A percentile compares a stretch with the other conserved stretches of the same genome.
These are phyloP conservation scores for Cercospora janseana DNA, from an alignment of 2,329 filamentous ascomycete species.

Conservation along the genomic window DNA sequence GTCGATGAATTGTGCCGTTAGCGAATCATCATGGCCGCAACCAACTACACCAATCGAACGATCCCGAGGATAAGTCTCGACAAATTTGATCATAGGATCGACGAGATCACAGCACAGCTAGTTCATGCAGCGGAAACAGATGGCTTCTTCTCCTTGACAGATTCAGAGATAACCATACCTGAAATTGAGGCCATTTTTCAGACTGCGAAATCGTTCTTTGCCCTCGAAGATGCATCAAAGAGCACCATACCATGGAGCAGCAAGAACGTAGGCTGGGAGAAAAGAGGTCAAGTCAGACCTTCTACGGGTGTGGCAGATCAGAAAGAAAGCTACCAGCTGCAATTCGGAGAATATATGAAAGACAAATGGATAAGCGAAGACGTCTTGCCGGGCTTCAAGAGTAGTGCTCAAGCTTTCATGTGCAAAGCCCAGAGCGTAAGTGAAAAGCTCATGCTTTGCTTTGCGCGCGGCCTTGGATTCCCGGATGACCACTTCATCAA, in stretches of 20 bases:
- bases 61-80: constrained; percentile 56
- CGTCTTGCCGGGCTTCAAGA: constrained; percentile 51
- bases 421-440: constrained; percentile 52
- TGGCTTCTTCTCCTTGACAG: constrained; percentile 59
- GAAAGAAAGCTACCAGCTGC: constrained; percentile 63
- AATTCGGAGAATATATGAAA: constrained; percentile 57
- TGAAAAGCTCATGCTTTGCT: constrained; percentile 58
- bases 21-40: constrained; percentile 21
- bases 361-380: constrained; percentile 53
- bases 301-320: constrained; percentile 59
- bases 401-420: constrained; percentile 54
- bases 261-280: constrained; percentile 62
- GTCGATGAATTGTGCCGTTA: no score
- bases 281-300: constrained; percentile 57
- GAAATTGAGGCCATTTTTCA: constrained; percentile 55
- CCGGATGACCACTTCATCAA: constrained; percentile 56
- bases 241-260: constrained; percentile 54
- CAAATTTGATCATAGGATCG: constrained; percentile 54
- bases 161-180: constrained; percentile 53
- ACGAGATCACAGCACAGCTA: constrained; percentile 54
- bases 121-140: constrained; percentile 56
- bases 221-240: constrained; percentile 53
- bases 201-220: constrained; percentile 55
- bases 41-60: constrained; percentile 44
- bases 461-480: constrained; percentile 58